phyloP scores from a whole-genome alignment of 2,329 filamentous ascomycete genomes.

The Aureobasidium vineae region DNA sequence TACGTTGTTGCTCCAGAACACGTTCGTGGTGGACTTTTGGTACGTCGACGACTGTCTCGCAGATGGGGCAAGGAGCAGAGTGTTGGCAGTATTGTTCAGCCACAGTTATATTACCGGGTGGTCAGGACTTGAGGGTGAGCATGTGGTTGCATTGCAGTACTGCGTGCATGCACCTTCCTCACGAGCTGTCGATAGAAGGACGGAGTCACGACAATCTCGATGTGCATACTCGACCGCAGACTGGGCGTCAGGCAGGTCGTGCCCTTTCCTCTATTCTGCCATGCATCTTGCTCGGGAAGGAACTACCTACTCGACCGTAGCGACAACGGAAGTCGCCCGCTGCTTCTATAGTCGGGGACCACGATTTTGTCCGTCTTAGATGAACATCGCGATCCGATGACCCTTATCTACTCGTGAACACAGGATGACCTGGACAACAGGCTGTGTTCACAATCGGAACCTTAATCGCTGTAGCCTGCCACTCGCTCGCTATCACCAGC shows the following conservation, averaged over 20 bases:
- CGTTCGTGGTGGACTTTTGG: too few relatives aligned
- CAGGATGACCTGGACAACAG: neutral
- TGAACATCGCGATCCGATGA: neutral
- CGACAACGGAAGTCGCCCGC: neutral
- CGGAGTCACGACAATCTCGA: neutral
- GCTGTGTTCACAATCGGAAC: neutral
- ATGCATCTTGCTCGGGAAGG: neutral
- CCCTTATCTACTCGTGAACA: neutral
- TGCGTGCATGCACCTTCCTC: neutral
- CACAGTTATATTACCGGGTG: neutral
- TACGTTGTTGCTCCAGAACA: neutral
- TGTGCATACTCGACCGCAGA: neutral
- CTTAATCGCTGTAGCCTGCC: neutral
- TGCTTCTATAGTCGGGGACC: neutral
- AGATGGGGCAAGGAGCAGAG: too few relatives aligned
- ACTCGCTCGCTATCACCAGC: neutral
- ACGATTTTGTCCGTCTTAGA: neutral
- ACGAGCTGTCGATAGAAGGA: neutral
- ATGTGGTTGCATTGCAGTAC: neutral
- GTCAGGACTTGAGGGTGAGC: neutral
- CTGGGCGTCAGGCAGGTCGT: neutral
- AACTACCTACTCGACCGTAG: neutral
- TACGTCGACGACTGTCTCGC: neutral
- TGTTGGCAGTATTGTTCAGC: neutral
- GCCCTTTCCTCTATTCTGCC: neutral